A percentile compares a stretch with the other conserved stretches of the same genome.
These are phyloP conservation scores for Exophiala sideris DNA, from an alignment of 2,329 filamentous ascomycete species.

Conservation along the genomic window DNA sequence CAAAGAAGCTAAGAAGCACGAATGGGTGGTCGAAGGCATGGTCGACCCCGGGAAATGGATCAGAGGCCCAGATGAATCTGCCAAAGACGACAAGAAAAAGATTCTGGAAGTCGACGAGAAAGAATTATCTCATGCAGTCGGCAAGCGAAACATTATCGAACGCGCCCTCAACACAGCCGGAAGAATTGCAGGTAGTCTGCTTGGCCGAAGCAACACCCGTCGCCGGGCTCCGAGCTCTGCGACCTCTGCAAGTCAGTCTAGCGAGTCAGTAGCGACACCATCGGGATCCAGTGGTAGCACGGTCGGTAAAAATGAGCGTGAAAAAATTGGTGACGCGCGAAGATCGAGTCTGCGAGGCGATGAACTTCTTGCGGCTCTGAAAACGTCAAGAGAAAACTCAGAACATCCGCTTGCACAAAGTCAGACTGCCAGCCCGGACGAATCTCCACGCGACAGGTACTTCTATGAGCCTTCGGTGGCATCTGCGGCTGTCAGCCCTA, in stretches of 20 bases:
- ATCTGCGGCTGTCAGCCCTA: slow-evolving; percentile 19
- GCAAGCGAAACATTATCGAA: slow-evolving; percentile 82
- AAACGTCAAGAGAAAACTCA: slow-evolving; percentile 48
- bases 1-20: slow-evolving; percentile 87
- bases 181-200: slow-evolving; percentile 66
- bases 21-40: slow-evolving; percentile 81
- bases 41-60: slow-evolving; percentile 75
- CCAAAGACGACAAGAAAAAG: slow-evolving; percentile 69
- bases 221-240: slow-evolving; percentile 54
- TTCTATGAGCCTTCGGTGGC: slow-evolving; percentile 30
- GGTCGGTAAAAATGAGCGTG: slow-evolving; percentile 51
- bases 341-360: slow-evolving; percentile 58
- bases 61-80: slow-evolving; percentile 81
- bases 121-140: slow-evolving; percentile 85
- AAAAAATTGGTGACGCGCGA: slow-evolving; percentile 35
- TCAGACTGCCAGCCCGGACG: slow-evolving; percentile 65
- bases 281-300: slow-evolving; percentile 55
- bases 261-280: slow-evolving; percentile 53
- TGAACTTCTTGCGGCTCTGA: slow-evolving; percentile 53
- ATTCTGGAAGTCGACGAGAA: slow-evolving; percentile 83
- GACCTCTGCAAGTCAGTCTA: slow-evolving; percentile 53
- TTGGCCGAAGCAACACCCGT: slow-evolving; percentile 42
- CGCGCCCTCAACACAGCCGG: slow-evolving; percentile 54
- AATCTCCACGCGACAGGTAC: slow-evolving; percentile 36
- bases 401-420: slow-evolving; percentile 76